Evolutionary conservation across 495 filamentous ascomycete species (phyloP).

Genomic region (Aspergillus kassunensis): DNA sequence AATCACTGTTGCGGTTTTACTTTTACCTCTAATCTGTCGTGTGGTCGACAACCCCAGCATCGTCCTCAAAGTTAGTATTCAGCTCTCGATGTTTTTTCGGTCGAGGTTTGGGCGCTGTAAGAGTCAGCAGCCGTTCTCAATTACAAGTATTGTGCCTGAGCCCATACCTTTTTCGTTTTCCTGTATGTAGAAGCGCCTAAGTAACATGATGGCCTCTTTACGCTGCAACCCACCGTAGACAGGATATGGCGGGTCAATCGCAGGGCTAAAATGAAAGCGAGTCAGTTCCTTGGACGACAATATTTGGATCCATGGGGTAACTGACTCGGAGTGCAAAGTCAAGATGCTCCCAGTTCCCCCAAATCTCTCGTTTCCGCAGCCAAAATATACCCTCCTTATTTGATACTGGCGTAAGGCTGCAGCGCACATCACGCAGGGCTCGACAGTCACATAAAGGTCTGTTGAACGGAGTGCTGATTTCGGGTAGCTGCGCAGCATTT

Average conservation of each 20-base stretch:
- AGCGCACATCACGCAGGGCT: conserved; percentile 98
- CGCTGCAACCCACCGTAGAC: conserved; percentile 79
- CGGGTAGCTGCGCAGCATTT: conserved; percentile 54
- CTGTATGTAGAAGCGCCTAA: conserved; percentile 93
- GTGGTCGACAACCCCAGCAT: neutral
- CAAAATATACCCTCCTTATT: conserved; percentile 83
- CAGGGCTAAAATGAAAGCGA: conserved; percentile 37
- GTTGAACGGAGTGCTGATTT: conserved; percentile 61
- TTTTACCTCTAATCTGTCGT: neutral
- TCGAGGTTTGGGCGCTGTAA: conserved; percentile 57
- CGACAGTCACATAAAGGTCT: conserved; percentile 91
- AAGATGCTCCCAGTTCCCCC: conserved; percentile 92
- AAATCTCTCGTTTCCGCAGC: conserved; percentile 94
- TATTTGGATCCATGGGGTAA: neutral
- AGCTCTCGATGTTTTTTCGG: conserved; percentile 50
- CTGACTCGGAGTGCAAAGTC: conserved; percentile 72
- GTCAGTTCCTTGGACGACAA: conserved; percentile 11
- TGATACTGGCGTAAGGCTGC: conserved; percentile 81
- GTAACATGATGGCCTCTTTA: conserved; percentile 83
- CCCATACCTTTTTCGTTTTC: conserved; percentile 79
- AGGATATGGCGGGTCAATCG: conserved; percentile 68
- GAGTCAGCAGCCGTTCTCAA: conserved; percentile 9
- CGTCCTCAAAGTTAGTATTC: conserved; percentile 38
- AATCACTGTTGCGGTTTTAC: neutral
- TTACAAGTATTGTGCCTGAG: neutral